phyloP scores from a whole-genome alignment of 805 yeast genomes.

The Zygosaccharomyces kombuchaensis region DNA sequence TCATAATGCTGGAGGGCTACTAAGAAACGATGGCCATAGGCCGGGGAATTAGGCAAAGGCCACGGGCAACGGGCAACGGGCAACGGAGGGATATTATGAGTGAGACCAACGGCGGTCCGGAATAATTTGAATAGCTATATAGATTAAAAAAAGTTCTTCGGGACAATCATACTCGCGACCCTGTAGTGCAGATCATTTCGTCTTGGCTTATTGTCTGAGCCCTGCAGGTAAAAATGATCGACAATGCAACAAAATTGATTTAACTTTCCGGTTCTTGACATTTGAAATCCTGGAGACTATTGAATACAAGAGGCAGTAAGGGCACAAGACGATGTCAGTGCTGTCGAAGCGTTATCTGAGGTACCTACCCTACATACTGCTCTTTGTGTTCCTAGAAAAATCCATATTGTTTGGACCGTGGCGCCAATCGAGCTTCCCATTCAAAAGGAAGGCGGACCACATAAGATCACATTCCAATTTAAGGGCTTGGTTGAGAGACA shows the following conservation, averaged over 20 bases:
- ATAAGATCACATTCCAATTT: not conserved
- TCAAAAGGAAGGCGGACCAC: conserved; percentile 1
- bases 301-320: not conserved
- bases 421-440: conserved; percentile 3
- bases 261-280: not conserved
- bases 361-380: conserved; percentile 7
- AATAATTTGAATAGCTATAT: not conserved
- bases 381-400: conserved; percentile 4
- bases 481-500: conserved; percentile 7
- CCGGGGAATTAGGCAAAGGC: conserved; percentile 11
- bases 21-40: conserved; percentile 25
- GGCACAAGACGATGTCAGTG: conserved; percentile 3
- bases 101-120: not conserved
- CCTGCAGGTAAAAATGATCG: not conserved
- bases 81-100: not conserved
- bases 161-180: not conserved
- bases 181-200: not conserved
- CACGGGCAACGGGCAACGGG: too few species aligned
- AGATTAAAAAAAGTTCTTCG: not conserved
- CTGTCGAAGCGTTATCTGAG: conserved; percentile 12
- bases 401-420: conserved; percentile 1
- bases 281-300: not conserved
- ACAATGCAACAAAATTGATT: not conserved
- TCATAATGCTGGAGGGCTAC: conserved; percentile 22
- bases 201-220: not conserved